Evolutionary conservation across 306 rosid genomes (phyloP), one percentile per base, ranked within the genome.

Genomic region (Gleditsia sinensis): DNA sequence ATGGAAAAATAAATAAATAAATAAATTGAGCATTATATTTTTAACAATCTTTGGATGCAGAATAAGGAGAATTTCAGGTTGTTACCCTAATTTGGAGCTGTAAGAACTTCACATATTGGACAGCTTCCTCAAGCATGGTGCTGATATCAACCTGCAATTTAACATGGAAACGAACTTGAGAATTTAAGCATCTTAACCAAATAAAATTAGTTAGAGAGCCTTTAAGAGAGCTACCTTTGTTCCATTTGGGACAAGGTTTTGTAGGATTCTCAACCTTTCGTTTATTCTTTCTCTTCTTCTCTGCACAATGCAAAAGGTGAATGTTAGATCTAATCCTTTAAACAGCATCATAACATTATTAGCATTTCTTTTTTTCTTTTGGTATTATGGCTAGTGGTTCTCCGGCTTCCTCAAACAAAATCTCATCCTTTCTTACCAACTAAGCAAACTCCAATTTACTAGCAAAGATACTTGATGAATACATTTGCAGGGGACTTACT

Each of bases 91-190:
- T 90, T 80, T 91, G 98, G 65, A 90, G 91, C 72, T 90, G 93
- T 60, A 94, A 78, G 72, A 94, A 91, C 77, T 90, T 91, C 69
- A 94, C 97, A 83, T 94, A 91, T 32, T 84, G 88, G 49, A 87
- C 96, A 62, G 95, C 97, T 85, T 91, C 98, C 79, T 94, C 98
- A 43, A 94, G 98, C 96, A 94, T 94, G 72, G 96, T 94, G 87
- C 97, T 91, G 65, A 90, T 90, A 82, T 94, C 98, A 57, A 94
- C 97, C 97, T 94, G 78, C 69, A 88, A 12, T 74, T 78, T 72
- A 57, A 36, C 19, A 32, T 34, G 48, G 34, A 70, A 74, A 23
- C 39, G 67, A 62, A 14, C 27, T 24, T 72, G 11, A 61, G 67
- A 69, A 58, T n/a, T 70, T 73, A 32, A 43, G 40, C 53, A 50